Evolutionary conservation across 805 yeast genomes (phyloP).

Genomic region (Starmera amethionina): DNA sequence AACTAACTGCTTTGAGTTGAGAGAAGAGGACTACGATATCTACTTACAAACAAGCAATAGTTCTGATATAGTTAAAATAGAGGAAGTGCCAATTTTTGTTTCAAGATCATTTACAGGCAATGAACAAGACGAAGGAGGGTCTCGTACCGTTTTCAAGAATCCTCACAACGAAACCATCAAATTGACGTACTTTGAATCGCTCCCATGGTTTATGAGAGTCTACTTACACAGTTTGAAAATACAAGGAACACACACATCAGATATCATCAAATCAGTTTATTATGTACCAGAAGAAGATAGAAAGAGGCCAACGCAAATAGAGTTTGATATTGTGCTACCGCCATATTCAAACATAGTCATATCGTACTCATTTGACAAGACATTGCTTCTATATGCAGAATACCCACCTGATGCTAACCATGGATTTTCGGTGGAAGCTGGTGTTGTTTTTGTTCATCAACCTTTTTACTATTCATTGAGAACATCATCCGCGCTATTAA

Average conservation of each 20-base stretch:
- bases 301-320: slow-evolving; percentile 73
- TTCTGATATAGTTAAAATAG: slow-evolving; percentile 26
- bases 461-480: slow-evolving; percentile 43
- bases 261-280: slow-evolving; percentile 39
- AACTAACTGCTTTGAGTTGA: slow-evolving; percentile 28
- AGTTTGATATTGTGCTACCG: slow-evolving; percentile 57
- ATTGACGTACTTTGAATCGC: slow-evolving; percentile 63
- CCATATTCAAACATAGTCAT: slow-evolving; percentile 48
- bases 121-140: slow-evolving; percentile 86
- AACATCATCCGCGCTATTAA: slow-evolving; percentile 77
- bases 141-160: slow-evolving; percentile 70
- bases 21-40: slow-evolving; percentile 20
- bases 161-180: slow-evolving; percentile 39
- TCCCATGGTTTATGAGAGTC: slow-evolving; percentile 90
- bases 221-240: slow-evolving; percentile 59
- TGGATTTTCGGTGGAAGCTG: slow-evolving; percentile 92
- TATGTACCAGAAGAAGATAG: slow-evolving; percentile 79
- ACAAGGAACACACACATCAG: slow-evolving; percentile 19
- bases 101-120: slow-evolving; percentile 86
- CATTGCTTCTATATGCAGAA: slow-evolving; percentile 74
- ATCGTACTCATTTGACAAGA: slow-evolving; percentile 78
- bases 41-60: slow-evolving; percentile 34
- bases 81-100: slow-evolving; percentile 54
- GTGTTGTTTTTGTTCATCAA: slow-evolving; percentile 53
- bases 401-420: slow-evolving; percentile 99